Percentiles rank a stretch among this genome's conserved stretches.
phyloP scores from a whole-genome alignment of 2,329 filamentous ascomycete species.

The Dissoconium aciculare region DNA sequence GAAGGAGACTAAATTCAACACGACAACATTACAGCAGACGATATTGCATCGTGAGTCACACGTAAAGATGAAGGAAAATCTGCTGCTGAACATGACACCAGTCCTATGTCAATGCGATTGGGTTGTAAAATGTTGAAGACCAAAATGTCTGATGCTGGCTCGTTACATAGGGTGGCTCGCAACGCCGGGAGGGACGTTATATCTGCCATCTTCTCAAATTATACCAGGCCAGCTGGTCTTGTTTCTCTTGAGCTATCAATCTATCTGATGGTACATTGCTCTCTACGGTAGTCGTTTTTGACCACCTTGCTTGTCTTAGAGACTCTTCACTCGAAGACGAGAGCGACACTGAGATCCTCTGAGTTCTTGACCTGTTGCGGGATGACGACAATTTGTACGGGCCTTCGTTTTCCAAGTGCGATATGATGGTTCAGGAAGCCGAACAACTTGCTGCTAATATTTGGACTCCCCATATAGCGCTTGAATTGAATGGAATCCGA shows the following conservation, averaged over 20 bases:
- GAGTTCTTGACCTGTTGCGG: no score
- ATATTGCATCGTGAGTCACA: not conserved
- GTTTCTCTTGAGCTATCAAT: no score
- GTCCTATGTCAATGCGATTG: not conserved
- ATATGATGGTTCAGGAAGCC: no score
- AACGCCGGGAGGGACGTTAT: not conserved
- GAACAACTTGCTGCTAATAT: no score
- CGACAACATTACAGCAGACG: not conserved
- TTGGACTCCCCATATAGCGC: no score
- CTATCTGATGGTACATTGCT: no score
- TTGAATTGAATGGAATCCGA: no score
- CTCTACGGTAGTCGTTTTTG: no score
- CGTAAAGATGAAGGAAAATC: not conserved
- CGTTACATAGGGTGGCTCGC: not conserved
- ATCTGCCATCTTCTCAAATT: not conserved
- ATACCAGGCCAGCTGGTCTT: no score
- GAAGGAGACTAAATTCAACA: not conserved
- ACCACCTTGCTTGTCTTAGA: no score
- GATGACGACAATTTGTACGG: not conserved
- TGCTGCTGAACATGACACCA: not conserved
- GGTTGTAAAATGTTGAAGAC: not conserved
- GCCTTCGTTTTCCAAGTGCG: conserved; percentile 1
- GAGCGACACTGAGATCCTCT: no score
- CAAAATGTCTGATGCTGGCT: not conserved
- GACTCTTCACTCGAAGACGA: no score